Conservation (phyloP, 177 flowering plant genomes). For the Vitis hybrid region DNA sequence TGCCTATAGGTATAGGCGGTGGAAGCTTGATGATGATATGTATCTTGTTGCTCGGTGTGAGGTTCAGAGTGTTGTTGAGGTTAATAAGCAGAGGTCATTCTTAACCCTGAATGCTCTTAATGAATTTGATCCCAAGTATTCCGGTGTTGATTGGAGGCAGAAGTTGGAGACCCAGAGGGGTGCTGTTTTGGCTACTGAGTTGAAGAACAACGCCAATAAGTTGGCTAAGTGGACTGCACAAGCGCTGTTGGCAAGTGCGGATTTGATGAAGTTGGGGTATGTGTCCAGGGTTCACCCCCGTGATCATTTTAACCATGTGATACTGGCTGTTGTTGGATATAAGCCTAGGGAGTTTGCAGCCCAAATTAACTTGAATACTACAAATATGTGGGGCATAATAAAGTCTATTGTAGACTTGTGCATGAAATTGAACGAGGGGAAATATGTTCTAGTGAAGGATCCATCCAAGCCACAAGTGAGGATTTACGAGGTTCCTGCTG, state of each 20-base stretch:
- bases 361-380: constrained; percentile 82
- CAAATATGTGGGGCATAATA: constrained; percentile 96
- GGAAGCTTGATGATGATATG: constrained; percentile 90
- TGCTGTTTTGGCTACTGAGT: constrained; percentile 91
- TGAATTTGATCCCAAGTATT: constrained; percentile 90
- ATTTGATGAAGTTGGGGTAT: constrained; percentile 89
- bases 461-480: constrained; percentile 93
- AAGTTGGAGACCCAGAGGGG: constrained; percentile 95
- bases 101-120: constrained; percentile 87
- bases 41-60: constrained; percentile 86
- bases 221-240: constrained; percentile 97
- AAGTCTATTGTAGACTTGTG: constrained; percentile 93
- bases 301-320: constrained; percentile 90
- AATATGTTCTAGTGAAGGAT: constrained; percentile 92
- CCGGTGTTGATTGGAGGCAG: constrained; percentile 97
- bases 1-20: constrained; percentile 80
- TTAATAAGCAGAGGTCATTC: constrained; percentile 61
- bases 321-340: constrained; percentile 77
- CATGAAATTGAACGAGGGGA: constrained; percentile 91
- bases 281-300: constrained; percentile 94
- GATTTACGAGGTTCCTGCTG: constrained; percentile 91
- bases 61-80: constrained; percentile 79
- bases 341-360: constrained; percentile 86
- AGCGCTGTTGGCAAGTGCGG: constrained; percentile 79
- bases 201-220: constrained; percentile 92